Percentiles rank a stretch among this genome's conserved stretches.
Evolutionary conservation across 805 yeast species (phyloP).

Genomic region (Wickerhamiella dianesei): DNA sequence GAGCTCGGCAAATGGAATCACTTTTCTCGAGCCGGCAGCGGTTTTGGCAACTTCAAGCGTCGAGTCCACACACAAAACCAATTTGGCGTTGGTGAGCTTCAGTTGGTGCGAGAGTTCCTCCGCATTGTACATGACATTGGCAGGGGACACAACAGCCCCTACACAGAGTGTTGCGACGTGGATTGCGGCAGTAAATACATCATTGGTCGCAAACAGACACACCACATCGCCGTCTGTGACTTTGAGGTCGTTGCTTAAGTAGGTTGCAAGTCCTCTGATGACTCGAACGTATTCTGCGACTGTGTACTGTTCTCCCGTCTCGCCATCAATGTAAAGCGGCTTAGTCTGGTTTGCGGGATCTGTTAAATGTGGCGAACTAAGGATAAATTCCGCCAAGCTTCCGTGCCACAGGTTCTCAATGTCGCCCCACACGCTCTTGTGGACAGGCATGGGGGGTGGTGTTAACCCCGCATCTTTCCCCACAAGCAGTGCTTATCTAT

Average conservation of each 20-base stretch:
- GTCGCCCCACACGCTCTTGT: not conserved
- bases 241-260: conserved; percentile 11
- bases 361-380: not conserved
- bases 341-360: not conserved
- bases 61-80: not conserved
- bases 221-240: conserved; percentile 20
- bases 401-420: not conserved
- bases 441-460: not conserved
- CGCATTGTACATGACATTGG: conserved; percentile 21
- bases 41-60: not conserved
- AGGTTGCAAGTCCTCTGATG: conserved; percentile 10
- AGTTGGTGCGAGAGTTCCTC: conserved; percentile 21
- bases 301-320: conserved; percentile 11
- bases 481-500: not conserved
- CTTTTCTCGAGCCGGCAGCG: not conserved
- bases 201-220: conserved; percentile 19
- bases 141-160: conserved; percentile 24
- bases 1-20: not conserved
- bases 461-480: not conserved
- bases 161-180: conserved; percentile 19
- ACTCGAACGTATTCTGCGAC: conserved; percentile 6
- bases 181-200: conserved; percentile 17
- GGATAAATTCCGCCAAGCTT: not conserved
- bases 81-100: not conserved
- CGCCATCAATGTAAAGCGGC: conserved; percentile 11